Percentiles rank a stretch among this genome's conserved stretches.
Conservation (phyloP, 352 stramenopile species). For the Phytophthora crassamura region DNA sequence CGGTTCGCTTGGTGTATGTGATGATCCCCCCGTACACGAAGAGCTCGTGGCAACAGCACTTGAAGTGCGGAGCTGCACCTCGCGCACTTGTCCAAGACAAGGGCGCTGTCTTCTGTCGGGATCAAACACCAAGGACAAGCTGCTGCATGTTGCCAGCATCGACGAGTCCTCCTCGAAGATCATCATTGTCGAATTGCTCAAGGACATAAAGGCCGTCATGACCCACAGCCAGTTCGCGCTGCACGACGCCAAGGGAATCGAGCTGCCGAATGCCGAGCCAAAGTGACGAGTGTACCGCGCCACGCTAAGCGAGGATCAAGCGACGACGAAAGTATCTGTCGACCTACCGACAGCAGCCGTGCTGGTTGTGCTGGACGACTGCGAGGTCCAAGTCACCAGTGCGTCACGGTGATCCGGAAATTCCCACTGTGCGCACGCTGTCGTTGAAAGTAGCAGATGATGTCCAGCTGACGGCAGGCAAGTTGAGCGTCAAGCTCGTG, state of each 20-base stretch:
- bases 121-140: constrained; percentile 45
- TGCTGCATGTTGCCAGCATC: constrained; percentile 41
- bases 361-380: constrained; percentile 36
- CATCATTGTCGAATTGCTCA: constrained; percentile 49
- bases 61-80: constrained; percentile 25
- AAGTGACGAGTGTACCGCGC: constrained; percentile 47
- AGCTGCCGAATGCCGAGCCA: constrained; percentile 33
- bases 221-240: constrained; percentile 15
- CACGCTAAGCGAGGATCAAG: constrained; percentile 16
- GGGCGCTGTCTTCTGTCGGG: constrained; percentile 44
- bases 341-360: constrained; percentile 29
- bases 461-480: constrained; percentile 3
- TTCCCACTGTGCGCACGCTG: neutral
- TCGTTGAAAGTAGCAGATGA: constrained; percentile 10
- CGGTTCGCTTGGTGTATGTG: constrained; percentile 36
- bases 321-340: constrained; percentile 25
- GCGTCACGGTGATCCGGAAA: neutral
- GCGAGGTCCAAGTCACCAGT: constrained; percentile 25
- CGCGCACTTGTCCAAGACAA: constrained; percentile 20
- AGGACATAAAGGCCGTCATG: constrained; percentile 24
- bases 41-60: constrained; percentile 49
- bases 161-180: constrained; percentile 34
- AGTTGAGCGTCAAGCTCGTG: constrained; percentile 13
- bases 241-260: constrained; percentile 16
- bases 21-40: constrained; percentile 38